Base-by-base conservation (phyloP, 805 yeast species). In the Starmerella riodocensis region DNA sequence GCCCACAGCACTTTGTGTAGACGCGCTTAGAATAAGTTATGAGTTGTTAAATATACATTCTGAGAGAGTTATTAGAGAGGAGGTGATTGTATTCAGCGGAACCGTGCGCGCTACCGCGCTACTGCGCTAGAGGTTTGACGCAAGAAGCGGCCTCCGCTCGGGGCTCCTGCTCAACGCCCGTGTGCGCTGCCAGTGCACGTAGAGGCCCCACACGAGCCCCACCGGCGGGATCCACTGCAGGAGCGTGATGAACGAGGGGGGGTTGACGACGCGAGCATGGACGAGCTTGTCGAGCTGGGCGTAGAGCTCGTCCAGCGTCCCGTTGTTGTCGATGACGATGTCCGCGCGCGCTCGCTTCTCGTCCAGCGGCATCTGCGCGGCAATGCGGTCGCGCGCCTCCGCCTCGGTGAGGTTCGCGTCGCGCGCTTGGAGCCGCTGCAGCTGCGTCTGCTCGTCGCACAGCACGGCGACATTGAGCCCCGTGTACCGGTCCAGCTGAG, bases 331-430 rank as follows among this genome's bases (percentile, higher is more conserved):
- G 13, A 93, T 58, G 2, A 81, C 72, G 8, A 47, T 25, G 50
- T 84, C 94, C 1, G 93, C 75, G 36, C 67, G 63, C 17, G 53
- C 52, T 17, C 69, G 65, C 47, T 83, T 74, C 32, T 66, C 73
- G 11, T 64, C 69, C 35, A 70, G 68, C 2, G 77, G 55, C 79
- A 85, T 75, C 56, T 91, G 99, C 36, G 83, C 71, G 6, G 64
- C 64, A 22, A 91, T 80, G 41, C 97, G 66, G 42, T 77, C 70
- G 7, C 62, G 53, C 1, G 88, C 88, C 41, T 86, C 94, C 13
- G 72, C 74, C 24, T 52, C 55, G 2, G 74, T 55, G 47, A 88
- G 58, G 22, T 74, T 77, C 0, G 78, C 71, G 53, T 91, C 85
- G 48, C 99, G 66, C 2, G 49, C 50, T 43, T 69, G 53, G 29